Percentiles rank a stretch among this genome's conserved stretches.
Conservation (phyloP, 768 basidiomycete species). For the Lentinula detonsa region DNA sequence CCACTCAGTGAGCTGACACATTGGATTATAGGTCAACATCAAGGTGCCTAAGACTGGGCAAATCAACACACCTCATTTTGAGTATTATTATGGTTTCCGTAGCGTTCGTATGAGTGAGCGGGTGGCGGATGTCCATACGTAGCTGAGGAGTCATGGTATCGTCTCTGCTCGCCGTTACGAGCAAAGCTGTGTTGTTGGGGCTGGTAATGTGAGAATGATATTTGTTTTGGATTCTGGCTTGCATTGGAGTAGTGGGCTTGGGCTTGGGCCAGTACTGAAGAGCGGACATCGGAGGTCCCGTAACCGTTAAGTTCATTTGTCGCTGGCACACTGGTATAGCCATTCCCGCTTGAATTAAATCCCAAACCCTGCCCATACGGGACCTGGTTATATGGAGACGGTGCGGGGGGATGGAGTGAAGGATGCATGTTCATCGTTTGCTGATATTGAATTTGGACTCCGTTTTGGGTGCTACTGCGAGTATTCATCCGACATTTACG, state of each 20-base stretch:
- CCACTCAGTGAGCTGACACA: neutral
- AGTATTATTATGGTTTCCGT: neutral
- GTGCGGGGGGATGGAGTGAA: neutral
- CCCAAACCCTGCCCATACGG: conserved; percentile 4
- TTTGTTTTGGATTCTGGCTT: conserved; percentile 7
- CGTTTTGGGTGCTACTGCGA: neutral
- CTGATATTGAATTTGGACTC: neutral
- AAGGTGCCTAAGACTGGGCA: neutral
- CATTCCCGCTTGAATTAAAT: neutral
- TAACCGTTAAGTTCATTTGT: neutral
- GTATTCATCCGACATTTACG: conserved; percentile 33
- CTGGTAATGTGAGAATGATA: conserved; percentile 44
- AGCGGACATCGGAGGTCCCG: neutral
- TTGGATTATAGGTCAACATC: neutral
- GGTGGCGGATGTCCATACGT: neutral
- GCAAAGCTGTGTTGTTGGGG: conserved; percentile 35
- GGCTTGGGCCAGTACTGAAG: neutral
- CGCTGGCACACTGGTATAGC: neutral
- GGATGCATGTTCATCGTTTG: conserved; percentile 2
- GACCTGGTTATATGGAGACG: neutral
- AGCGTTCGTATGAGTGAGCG: neutral
- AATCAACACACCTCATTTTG: neutral
- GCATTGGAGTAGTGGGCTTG: neutral
- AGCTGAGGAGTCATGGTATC: neutral
- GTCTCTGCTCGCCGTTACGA: neutral